Conservation (phyloP, 306 rosid genomes). For the Glycyrrhiza uralensis region DNA sequence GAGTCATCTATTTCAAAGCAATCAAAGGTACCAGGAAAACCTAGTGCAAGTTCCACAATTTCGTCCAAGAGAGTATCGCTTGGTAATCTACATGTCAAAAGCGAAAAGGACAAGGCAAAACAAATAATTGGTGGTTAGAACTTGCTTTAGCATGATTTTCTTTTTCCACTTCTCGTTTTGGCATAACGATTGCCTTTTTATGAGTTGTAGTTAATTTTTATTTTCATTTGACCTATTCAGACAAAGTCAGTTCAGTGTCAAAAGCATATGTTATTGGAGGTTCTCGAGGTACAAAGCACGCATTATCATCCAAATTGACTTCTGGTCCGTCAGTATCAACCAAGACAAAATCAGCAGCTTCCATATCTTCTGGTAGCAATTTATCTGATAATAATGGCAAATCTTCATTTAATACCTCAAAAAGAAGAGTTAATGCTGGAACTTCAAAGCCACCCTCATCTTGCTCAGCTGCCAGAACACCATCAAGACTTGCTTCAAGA, state of each 20-base stretch:
- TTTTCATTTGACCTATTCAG: conserved; percentile 43
- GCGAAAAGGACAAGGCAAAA: conserved; percentile 50
- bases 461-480: conserved; percentile 43
- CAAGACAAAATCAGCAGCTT: conserved; percentile 39
- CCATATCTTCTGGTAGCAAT: conserved; percentile 42
- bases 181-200: background rate
- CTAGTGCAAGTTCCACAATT: conserved; percentile 48
- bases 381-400: conserved; percentile 43
- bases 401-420: conserved; percentile 44
- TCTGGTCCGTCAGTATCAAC: conserved; percentile 44
- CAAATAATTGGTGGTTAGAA: conserved; percentile 50
- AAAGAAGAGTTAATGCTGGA: conserved; percentile 38
- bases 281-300: conserved; percentile 38
- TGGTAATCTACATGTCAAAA: conserved; percentile 40
- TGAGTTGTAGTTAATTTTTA: conserved; percentile 17
- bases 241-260: conserved; percentile 43
- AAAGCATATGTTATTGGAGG: conserved; percentile 42
- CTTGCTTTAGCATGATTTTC: conserved; percentile 15
- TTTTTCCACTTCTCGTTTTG: conserved; percentile 1
- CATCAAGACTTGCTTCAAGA: conserved; percentile 45
- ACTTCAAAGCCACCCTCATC: conserved; percentile 43
- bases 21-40: conserved; percentile 50
- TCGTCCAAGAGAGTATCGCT: conserved; percentile 67
- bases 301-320: conserved; percentile 35
- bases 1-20: conserved; percentile 50